Evolutionary conservation across 2,329 filamentous ascomycete genomes (phyloP).

Genomic region (Aspergillus sergii): DNA sequence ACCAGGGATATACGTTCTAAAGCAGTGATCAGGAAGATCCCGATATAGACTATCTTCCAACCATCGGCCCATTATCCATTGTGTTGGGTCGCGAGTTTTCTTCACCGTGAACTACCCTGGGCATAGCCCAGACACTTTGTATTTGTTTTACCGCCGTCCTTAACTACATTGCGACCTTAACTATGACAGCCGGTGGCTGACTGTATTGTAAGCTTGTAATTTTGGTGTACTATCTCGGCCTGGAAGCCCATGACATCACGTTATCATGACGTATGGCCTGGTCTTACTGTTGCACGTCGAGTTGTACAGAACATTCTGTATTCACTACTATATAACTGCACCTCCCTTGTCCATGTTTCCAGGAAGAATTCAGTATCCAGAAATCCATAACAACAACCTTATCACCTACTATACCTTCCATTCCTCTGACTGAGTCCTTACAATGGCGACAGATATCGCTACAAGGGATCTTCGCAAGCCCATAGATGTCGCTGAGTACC

Average conservation of each 20-base stretch:
- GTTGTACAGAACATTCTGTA: not conserved
- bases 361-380: not conserved
- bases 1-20: not conserved
- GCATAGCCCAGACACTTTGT: not conserved
- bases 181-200: not conserved
- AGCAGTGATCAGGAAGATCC: not conserved
- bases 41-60: slow-evolving; percentile 1
- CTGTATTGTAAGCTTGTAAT: not conserved
- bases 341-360: not conserved
- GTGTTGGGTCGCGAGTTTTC: not conserved
- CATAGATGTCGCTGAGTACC: slow-evolving; percentile 51
- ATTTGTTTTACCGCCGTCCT: not conserved
- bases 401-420: not conserved
- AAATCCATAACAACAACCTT: not conserved
- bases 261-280: slow-evolving; percentile 24
- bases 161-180: not conserved
- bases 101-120: slow-evolving; percentile 4
- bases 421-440: slow-evolving; percentile 9
- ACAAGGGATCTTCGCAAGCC: slow-evolving; percentile 48
- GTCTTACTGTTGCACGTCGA: not conserved
- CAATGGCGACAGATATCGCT: slow-evolving; percentile 45
- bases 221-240: not conserved
- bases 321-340: slow-evolving; percentile 8
- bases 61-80: slow-evolving; percentile 6
- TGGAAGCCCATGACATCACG: slow-evolving; percentile 25